These are phyloP conservation scores for Paramecium octaurelia DNA, from an alignment of 73 alveolate species.

Conservation along the genomic window DNA sequence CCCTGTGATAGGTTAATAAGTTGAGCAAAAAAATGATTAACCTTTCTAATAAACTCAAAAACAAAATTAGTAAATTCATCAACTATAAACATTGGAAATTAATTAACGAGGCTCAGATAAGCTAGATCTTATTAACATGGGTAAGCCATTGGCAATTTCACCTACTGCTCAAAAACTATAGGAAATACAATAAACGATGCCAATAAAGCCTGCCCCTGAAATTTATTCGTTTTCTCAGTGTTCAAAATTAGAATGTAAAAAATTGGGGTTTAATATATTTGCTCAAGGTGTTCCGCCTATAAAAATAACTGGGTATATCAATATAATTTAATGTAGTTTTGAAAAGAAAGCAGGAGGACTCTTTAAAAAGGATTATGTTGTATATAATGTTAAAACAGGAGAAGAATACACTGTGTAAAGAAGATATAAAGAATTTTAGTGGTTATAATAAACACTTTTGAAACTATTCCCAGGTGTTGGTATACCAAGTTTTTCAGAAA, in stretches of 20 bases:
- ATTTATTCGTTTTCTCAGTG: background rate
- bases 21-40: background rate
- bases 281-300: background rate
- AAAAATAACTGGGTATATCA: background rate
- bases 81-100: background rate
- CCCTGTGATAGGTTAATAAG: background rate
- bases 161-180: background rate
- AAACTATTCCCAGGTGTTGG: slow-evolving; percentile 31
- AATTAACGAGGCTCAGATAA: background rate
- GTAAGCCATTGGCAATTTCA: background rate
- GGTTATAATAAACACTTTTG: background rate
- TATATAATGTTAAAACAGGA: background rate
- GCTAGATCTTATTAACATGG: background rate
- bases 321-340: background rate
- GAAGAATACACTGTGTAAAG: background rate
- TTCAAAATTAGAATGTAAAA: slow-evolving; percentile 2
- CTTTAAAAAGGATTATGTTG: slow-evolving; percentile 5
- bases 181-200: background rate
- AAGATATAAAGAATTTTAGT: slow-evolving; percentile 23
- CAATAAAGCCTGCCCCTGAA: background rate
- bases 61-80: background rate
- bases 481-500: background rate
- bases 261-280: slow-evolving; percentile 35
- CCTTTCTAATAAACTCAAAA: background rate
- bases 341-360: slow-evolving; percentile 44